phyloP scores from a whole-genome alignment of 768 basidiomycete species.

The Ramaria rubella region DNA sequence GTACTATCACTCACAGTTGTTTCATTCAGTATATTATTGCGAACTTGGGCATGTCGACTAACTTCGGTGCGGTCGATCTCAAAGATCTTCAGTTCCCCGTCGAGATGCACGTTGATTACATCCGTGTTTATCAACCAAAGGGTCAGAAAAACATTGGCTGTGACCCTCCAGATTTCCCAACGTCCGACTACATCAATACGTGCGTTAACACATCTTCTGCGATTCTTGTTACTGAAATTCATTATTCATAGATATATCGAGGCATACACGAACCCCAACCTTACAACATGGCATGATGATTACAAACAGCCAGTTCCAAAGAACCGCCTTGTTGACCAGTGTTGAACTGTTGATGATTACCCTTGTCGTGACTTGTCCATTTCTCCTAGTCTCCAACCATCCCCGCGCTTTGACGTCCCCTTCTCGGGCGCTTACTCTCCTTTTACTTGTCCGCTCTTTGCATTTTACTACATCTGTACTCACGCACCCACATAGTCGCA shows the following conservation, averaged over 20 bases:
- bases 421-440: no score
- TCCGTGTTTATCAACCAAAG: slow-evolving; percentile 83
- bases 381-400: background rate
- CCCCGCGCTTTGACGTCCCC: no score
- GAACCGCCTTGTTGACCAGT: slow-evolving; percentile 54
- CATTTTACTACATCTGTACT: slow-evolving; percentile 5
- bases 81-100: slow-evolving; percentile 63
- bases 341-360: slow-evolving; percentile 20
- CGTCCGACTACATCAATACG: slow-evolving; percentile 72
- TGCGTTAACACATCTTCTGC: slow-evolving; percentile 26
- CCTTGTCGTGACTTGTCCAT: background rate
- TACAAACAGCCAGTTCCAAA: slow-evolving; percentile 64
- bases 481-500: background rate
- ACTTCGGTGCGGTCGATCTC: slow-evolving; percentile 73
- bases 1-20: slow-evolving; percentile 40
- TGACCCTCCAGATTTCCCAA: slow-evolving; percentile 73
- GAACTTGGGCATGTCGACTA: slow-evolving; percentile 79
- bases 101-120: slow-evolving; percentile 77
- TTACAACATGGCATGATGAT: slow-evolving; percentile 56
- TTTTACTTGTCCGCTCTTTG: background rate
- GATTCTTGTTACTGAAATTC: background rate
- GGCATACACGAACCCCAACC: slow-evolving; percentile 77
- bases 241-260: slow-evolving; percentile 39
- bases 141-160: slow-evolving; percentile 74
- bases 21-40: slow-evolving; percentile 67